Conservation (phyloP, 1,284 basidiomycete species). For the Mrakiaceae sp. region DNA sequence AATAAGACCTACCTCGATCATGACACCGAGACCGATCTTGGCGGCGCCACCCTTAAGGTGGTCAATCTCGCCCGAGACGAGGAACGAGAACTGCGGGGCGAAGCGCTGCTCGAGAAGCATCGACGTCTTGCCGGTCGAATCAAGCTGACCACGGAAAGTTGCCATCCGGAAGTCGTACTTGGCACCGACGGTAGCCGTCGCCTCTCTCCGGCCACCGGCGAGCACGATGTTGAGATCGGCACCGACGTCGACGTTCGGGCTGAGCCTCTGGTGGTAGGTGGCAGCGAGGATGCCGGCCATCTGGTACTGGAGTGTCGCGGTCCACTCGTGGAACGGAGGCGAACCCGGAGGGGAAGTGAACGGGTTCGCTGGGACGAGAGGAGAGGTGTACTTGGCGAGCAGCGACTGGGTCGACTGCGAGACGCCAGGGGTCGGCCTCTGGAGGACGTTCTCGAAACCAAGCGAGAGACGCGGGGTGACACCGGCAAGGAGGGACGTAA, state of each 20-base stretch:
- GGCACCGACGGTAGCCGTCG: conserved; percentile 81
- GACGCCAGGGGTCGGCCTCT: conserved; percentile 59
- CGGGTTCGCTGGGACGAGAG: conserved; percentile 36
- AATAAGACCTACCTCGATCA: conserved; percentile 44
- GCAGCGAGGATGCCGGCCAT: conserved; percentile 69
- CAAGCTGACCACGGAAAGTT: conserved; percentile 83
- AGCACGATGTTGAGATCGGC: conserved; percentile 81
- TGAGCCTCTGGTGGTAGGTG: conserved; percentile 93
- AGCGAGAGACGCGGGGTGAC: conserved; percentile 80
- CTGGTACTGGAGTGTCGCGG: conserved; percentile 85
- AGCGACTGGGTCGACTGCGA: conserved; percentile 71
- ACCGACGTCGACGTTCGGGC: conserved; percentile 96
- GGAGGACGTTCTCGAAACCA: conserved; percentile 81
- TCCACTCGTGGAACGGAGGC: conserved; percentile 55
- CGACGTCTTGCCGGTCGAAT: conserved; percentile 86
- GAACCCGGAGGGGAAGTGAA: conserved; percentile 24
- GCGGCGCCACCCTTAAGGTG: conserved; percentile 67
- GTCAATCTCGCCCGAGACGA: conserved; percentile 94
- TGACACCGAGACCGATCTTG: conserved; percentile 90
- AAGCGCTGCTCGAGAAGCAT: conserved; percentile 92
- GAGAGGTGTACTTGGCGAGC: conserved; percentile 72
- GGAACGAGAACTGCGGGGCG: conserved; percentile 86
- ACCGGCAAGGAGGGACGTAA: conserved; percentile 92
- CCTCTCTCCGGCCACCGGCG: conserved; percentile 68
- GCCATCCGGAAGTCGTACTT: conserved; percentile 94